Evolutionary conservation across 805 yeast species (phyloP).

Genomic region (Metschnikowia dekortorum): DNA sequence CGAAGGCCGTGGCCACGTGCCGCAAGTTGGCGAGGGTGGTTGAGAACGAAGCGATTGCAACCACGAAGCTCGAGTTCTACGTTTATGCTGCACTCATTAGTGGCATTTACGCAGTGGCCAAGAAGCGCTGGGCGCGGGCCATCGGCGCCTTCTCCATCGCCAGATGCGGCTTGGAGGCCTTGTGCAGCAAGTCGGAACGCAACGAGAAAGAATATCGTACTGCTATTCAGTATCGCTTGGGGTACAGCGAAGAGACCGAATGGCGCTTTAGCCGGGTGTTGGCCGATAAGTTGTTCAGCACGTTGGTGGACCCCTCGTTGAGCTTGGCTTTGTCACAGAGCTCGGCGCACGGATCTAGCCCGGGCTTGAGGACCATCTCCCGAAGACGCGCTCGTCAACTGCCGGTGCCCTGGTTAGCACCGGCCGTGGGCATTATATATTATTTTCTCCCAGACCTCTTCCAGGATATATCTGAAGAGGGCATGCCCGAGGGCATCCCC

Average conservation of each 20-base stretch:
- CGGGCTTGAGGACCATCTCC: conserved; percentile 49
- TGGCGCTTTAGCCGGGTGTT: conserved; percentile 30
- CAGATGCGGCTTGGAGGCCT: conserved; percentile 54
- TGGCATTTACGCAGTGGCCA: conserved; percentile 49
- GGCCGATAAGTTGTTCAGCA: conserved; percentile 53
- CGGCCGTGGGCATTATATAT: conserved; percentile 38
- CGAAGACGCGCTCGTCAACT: conserved; percentile 35
- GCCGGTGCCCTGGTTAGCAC: conserved; percentile 30
- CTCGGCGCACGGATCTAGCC: conserved; percentile 13
- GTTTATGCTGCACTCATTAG: conserved; percentile 44
- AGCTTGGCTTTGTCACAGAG: conserved; percentile 48
- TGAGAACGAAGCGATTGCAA: conserved; percentile 31
- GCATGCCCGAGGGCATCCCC: conserved; percentile 18
- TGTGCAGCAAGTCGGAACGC: conserved; percentile 20
- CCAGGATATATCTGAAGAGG: conserved; percentile 19
- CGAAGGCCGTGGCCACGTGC: conserved; percentile 50
- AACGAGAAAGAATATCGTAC: too few relatives aligned
- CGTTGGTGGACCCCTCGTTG: conserved; percentile 63
- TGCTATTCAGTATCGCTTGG: too few relatives aligned
- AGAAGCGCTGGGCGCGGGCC: conserved; percentile 54
- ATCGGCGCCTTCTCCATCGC: conserved; percentile 53
- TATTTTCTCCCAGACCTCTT: conserved; percentile 35
- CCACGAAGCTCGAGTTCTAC: conserved; percentile 27
- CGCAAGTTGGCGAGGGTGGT: conserved; percentile 41
- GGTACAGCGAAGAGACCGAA: background rate